Evolutionary conservation across 495 filamentous ascomycete genomes (phyloP), one percentile per base, ranked within the genome.

Genomic region (Penicillium herquei): DNA sequence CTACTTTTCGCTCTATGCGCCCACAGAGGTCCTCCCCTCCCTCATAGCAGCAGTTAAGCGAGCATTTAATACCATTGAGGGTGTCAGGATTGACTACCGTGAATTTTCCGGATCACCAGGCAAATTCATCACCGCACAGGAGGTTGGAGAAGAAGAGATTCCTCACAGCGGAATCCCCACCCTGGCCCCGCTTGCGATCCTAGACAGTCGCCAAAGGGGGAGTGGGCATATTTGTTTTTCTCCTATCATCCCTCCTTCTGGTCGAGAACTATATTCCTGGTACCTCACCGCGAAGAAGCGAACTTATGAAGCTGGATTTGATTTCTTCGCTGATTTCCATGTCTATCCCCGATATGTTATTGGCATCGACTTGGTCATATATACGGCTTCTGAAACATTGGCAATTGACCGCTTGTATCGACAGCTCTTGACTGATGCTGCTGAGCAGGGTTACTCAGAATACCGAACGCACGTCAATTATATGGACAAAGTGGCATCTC

Each of bases 381-480:
- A 32, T 5, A 56, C 54, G 0, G 12, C 46, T 10, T 9, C 13
- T 3, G 48, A 50, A 21, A 16, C 13, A 16, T 7, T 33, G 2
- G 33, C 33, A 0, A 8, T 34, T 11, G 5, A 10, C 18, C 12
- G 12, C 16, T 30, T 40, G 48, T 50, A 16, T 26, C 4, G n/a
- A 6, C 10, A 34, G 3, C 12, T 40, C 1, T 12, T 50, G n/a
- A 11, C 37, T 26, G 48, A 50, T 39, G 32, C 12, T 16, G n/a
- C 33, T 0, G 31, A 40, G 42, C 49, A 52, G 31, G 52, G 57
- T 2, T 51, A 21, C 31, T 44, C 33, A 16, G 57, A 59, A 30
- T 59, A 59, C 39, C 47, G 47, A 9, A 59, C 57, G 1, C 51
- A 59, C 46, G 51, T 59, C 11, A 13, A 35, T 30, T 55, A 51